Percentiles rank a stretch among this genome's conserved stretches.
Evolutionary conservation across 2,329 filamentous ascomycete species (phyloP).

Genomic region (Neonectria ditissima): DNA sequence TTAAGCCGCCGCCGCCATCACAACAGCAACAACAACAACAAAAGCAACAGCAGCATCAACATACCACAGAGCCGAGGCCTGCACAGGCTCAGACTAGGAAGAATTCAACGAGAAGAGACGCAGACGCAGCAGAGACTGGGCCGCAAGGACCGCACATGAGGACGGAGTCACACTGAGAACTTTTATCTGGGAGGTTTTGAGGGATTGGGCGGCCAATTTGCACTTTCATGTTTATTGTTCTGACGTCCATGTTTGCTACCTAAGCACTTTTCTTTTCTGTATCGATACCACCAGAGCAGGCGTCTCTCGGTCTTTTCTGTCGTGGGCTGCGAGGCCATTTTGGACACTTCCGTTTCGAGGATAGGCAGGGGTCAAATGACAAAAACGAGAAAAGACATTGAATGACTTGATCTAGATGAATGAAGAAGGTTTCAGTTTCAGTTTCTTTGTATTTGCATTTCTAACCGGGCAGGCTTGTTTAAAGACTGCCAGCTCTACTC

Average conservation of each 20-base stretch:
- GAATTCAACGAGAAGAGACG: slow-evolving; percentile 14
- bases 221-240: not conserved
- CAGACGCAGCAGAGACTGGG: slow-evolving; percentile 27
- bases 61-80: slow-evolving; percentile 3
- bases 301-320: slow-evolving; percentile 6
- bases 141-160: slow-evolving; percentile 29
- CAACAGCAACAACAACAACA: not conserved
- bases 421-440: slow-evolving; percentile 5
- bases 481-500: not conserved
- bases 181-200: not conserved
- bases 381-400: slow-evolving; percentile 2
- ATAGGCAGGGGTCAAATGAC: not conserved
- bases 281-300: slow-evolving; percentile 9
- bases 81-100: slow-evolving; percentile 1
- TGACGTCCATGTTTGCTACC: not conserved
- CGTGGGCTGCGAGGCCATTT: not conserved
- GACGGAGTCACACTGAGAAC: slow-evolving; percentile 26
- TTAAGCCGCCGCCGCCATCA: slow-evolving; percentile 20
- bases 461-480: not conserved
- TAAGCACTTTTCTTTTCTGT: slow-evolving; percentile 1
- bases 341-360: not conserved
- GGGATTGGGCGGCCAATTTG: slow-evolving; percentile 13
- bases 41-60: slow-evolving; percentile 16
- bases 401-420: slow-evolving; percentile 3
- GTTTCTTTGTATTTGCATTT: slow-evolving; percentile 4